Evolutionary conservation across 306 rosid species (phyloP).

Genomic region (Rubus parviflorus): DNA sequence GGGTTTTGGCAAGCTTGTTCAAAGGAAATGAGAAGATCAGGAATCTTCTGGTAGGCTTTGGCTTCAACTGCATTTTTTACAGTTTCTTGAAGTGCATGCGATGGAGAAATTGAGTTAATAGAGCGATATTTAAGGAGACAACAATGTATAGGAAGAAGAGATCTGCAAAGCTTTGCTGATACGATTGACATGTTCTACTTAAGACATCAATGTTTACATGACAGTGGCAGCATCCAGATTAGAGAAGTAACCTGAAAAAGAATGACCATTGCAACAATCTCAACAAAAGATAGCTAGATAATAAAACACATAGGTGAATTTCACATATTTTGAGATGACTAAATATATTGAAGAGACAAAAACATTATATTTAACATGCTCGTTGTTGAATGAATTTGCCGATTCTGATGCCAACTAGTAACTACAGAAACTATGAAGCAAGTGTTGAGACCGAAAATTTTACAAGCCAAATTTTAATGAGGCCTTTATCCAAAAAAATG

Average conservation of each 20-base stretch:
- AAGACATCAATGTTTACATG: too few relatives aligned
- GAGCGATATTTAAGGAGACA: constrained; percentile 32
- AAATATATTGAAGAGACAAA: background rate
- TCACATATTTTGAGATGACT: background rate
- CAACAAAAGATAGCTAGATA: background rate
- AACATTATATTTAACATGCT: background rate
- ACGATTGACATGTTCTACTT: too few relatives aligned
- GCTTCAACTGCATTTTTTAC: constrained; percentile 52
- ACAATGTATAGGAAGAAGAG: constrained; percentile 21
- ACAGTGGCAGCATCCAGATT: too few relatives aligned
- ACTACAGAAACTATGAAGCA: background rate
- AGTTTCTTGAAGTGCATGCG: constrained; percentile 39
- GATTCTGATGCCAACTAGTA: background rate
- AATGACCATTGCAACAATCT: too few relatives aligned
- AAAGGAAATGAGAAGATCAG: constrained; percentile 48
- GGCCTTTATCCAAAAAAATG: too few relatives aligned
- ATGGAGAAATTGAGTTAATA: constrained; percentile 32
- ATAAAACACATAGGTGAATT: background rate
- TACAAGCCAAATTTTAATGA: too few relatives aligned
- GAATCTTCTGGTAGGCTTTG: constrained; percentile 59
- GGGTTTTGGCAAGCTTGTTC: constrained; percentile 45
- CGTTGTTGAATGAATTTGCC: background rate
- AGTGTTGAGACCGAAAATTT: too few relatives aligned
- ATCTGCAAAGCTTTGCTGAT: constrained; percentile 30
- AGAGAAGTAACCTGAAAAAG: too few relatives aligned